A percentile compares a stretch with the other conserved stretches of the same genome.
Conservation (phyloP, 1,284 basidiomycete species). For the Cutaneotrichosporon dermatis region DNA sequence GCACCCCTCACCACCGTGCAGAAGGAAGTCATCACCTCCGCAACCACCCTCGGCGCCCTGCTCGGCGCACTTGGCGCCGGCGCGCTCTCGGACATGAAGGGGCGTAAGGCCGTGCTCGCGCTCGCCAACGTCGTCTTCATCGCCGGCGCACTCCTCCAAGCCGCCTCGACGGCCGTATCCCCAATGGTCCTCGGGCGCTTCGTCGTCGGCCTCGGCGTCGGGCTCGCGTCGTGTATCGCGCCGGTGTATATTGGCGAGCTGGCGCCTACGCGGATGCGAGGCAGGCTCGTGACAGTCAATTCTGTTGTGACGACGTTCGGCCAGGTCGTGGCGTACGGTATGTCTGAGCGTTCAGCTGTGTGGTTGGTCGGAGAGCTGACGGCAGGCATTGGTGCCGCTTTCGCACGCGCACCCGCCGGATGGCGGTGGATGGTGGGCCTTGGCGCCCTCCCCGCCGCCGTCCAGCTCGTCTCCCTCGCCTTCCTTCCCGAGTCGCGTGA, state of each 20-base stretch:
- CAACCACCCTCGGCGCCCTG: conserved; percentile 73
- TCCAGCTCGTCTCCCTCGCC: conserved; percentile 61
- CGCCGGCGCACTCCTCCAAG: conserved; percentile 60
- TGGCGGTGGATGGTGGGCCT: conserved; percentile 84
- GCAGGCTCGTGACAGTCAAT: conserved; percentile 62
- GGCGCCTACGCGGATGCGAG: conserved; percentile 67
- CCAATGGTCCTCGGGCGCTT: conserved; percentile 73
- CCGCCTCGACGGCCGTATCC: conserved; percentile 62
- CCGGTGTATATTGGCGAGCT: conserved; percentile 81
- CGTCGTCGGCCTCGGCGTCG: conserved; percentile 57
- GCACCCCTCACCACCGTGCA: conserved; percentile 59
- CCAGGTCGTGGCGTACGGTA: conserved; percentile 69
- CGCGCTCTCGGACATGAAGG: conserved; percentile 66
- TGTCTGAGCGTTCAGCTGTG: conserved; percentile 4
- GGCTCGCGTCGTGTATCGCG: conserved; percentile 68
- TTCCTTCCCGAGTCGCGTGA: conserved; percentile 71
- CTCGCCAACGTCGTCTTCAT: conserved; percentile 72
- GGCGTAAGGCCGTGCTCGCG: conserved; percentile 62
- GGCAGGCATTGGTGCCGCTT: conserved; percentile 61
- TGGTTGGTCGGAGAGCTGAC: background rate
- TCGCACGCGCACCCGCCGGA: conserved; percentile 60
- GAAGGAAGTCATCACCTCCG: conserved; percentile 75
- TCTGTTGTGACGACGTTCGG: conserved; percentile 53
- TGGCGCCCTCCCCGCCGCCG: conserved; percentile 61
- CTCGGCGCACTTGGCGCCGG: conserved; percentile 70